phyloP scores from a whole-genome alignment of 2,329 filamentous ascomycete species.

The Fusarium coicis region DNA sequence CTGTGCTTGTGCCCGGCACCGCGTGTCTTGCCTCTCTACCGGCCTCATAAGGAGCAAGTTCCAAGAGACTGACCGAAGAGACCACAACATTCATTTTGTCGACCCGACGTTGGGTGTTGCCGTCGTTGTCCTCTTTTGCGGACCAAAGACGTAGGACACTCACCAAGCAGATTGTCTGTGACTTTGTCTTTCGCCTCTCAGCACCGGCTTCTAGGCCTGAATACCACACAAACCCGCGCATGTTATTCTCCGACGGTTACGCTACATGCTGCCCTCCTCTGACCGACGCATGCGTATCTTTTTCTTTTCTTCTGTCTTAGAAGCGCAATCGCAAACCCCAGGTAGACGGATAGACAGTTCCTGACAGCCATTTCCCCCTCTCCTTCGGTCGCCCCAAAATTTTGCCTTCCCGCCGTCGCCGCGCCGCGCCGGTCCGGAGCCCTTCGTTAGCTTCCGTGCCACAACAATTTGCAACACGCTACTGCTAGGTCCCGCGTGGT shows the following conservation, averaged over 20 bases:
- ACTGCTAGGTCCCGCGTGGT: conserved; percentile 43
- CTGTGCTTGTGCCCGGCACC: conserved; percentile 40
- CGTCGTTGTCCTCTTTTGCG: conserved; percentile 23
- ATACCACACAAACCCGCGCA: conserved; percentile 31
- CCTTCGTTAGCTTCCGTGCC: conserved; percentile 42
- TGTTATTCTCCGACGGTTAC: conserved; percentile 33
- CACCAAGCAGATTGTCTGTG: conserved; percentile 21
- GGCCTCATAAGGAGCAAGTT: conserved; percentile 46
- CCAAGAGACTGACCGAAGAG: conserved; percentile 34
- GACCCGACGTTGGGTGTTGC: conserved; percentile 28
- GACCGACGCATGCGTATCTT: conserved; percentile 33
- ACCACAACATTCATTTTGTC: conserved; percentile 34
- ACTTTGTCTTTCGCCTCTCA: conserved; percentile 23
- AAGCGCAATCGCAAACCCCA: conserved; percentile 31
- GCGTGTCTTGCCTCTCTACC: conserved; percentile 44
- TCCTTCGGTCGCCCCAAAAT: conserved; percentile 29
- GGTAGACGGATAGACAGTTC: conserved; percentile 18
- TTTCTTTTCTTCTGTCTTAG: conserved; percentile 43
- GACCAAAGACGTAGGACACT: conserved; percentile 30
- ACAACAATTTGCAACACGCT: conserved; percentile 38
- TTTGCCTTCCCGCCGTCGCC: conserved; percentile 39
- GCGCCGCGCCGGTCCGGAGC: conserved; percentile 39
- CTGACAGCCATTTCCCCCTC: conserved; percentile 14
- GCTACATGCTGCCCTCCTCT: conserved; percentile 34
- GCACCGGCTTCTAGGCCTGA: conserved; percentile 27